Percentiles rank a stretch among this genome's conserved stretches.
These are phyloP conservation scores for Sechiopsis laciniata DNA, from an alignment of 306 rosid genomes.

Conservation along the genomic window DNA sequence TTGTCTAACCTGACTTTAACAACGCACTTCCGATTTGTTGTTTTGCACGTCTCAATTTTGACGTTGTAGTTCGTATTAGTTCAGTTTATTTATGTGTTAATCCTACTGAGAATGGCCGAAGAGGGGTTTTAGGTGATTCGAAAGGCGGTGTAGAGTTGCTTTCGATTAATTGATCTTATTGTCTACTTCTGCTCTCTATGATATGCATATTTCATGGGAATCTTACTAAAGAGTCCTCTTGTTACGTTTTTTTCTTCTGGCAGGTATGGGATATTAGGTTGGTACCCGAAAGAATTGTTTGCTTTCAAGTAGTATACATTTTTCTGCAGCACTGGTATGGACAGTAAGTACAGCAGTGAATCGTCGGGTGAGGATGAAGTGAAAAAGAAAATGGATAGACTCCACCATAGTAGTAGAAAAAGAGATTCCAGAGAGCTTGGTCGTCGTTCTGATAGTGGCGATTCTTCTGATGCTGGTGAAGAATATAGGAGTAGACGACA, in stretches of 20 bases:
- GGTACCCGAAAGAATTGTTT: background rate
- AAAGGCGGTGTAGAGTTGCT: background rate
- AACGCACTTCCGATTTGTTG: background rate
- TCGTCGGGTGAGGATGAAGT: constrained; percentile 40
- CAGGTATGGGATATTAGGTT: background rate
- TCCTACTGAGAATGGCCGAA: background rate
- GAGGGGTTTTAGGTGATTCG: background rate
- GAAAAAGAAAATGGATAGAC: constrained; percentile 28
- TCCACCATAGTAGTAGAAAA: constrained; percentile 24
- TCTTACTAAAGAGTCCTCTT: background rate
- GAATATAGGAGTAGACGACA: constrained; percentile 20
- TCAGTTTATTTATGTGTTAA: background rate
- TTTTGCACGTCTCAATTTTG: background rate
- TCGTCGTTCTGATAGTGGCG: constrained; percentile 15
- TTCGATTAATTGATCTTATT: background rate
- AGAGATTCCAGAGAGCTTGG: constrained; percentile 23
- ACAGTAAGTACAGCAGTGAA: constrained; percentile 36
- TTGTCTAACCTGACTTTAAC: background rate
- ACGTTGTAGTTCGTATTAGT: background rate
- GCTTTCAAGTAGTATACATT: background rate
- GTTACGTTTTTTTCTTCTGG: background rate
- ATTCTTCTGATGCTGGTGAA: constrained; percentile 26
- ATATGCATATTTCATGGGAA: background rate
- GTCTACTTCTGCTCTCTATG: background rate
- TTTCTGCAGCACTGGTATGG: constrained; percentile 32